Conservation (phyloP, 2,329 filamentous ascomycete species). For the Endocalyx cinctus region DNA sequence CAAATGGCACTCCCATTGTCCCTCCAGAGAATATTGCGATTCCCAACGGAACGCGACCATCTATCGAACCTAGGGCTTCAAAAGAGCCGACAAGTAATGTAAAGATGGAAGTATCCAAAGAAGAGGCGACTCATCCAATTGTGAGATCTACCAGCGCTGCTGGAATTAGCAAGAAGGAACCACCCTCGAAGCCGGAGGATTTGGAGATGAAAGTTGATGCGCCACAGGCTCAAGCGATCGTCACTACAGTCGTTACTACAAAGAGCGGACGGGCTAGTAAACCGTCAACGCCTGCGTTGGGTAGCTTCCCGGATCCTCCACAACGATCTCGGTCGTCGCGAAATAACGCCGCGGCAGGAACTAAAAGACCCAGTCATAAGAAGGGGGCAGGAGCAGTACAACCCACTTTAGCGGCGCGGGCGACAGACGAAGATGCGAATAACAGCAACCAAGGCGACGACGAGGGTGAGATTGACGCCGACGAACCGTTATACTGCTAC, state of each 20-base stretch:
- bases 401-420: slow-evolving; percentile 26
- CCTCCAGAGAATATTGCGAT: slow-evolving; percentile 31
- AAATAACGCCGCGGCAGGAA: slow-evolving; percentile 26
- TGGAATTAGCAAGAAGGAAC: slow-evolving; percentile 38
- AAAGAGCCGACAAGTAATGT: slow-evolving; percentile 40
- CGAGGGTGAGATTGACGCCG: slow-evolving; percentile 60
- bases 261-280: slow-evolving; percentile 65
- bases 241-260: slow-evolving; percentile 44
- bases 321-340: slow-evolving; percentile 49
- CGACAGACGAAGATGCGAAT: slow-evolving; percentile 38
- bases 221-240: slow-evolving; percentile 31
- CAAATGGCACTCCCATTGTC: slow-evolving; percentile 44
- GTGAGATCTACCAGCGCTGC: slow-evolving; percentile 22
- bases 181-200: slow-evolving; percentile 40
- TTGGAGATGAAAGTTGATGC: slow-evolving; percentile 38
- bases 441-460: slow-evolving; percentile 41
- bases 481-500: slow-evolving; percentile 74
- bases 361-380: slow-evolving; percentile 58
- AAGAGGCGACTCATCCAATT: slow-evolving; percentile 22
- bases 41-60: slow-evolving; percentile 26
- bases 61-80: slow-evolving; percentile 45
- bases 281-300: slow-evolving; percentile 59
- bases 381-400: slow-evolving; percentile 46
- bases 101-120: slow-evolving; percentile 33
- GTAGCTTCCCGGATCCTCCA: slow-evolving; percentile 53